Conservation (phyloP, 352 stramenopile species). For the Globisporangium paroecandrum region DNA sequence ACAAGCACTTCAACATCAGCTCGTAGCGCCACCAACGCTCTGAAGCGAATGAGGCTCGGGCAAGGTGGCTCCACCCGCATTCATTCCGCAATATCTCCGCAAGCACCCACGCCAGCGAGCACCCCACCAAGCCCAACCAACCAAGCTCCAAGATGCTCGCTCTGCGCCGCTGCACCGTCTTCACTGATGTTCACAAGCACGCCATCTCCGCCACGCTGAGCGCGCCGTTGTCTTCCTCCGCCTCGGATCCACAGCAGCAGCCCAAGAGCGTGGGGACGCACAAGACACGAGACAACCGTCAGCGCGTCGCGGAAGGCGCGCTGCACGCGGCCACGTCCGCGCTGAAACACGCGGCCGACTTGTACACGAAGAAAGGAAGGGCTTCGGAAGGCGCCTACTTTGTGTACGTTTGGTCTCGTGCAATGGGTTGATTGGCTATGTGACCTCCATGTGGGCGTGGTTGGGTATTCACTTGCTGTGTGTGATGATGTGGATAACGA, state of each 20-base stretch:
- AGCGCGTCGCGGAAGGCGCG: conserved; percentile 4
- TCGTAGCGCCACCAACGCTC: background rate
- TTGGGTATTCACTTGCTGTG: background rate
- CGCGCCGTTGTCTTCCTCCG: background rate
- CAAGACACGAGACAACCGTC: conserved; percentile 1
- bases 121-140: background rate
- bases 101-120: background rate
- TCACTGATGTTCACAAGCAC: background rate
- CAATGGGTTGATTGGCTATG: background rate
- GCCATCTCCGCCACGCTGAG: background rate
- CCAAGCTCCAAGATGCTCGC: background rate
- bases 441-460: background rate
- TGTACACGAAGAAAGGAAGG: conserved; percentile 8
- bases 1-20: background rate
- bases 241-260: background rate
- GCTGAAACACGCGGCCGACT: background rate
- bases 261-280: background rate
- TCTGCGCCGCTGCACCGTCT: background rate
- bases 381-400: conserved; percentile 1
- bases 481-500: background rate
- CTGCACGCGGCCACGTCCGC: background rate
- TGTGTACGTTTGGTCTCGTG: background rate
- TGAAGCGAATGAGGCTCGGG: background rate
- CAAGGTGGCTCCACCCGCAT: too few species aligned
- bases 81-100: background rate